These are phyloP conservation scores for Colletotrichum chlorophyti DNA, from an alignment of 2,329 filamentous ascomycete species.

Conservation along the genomic window DNA sequence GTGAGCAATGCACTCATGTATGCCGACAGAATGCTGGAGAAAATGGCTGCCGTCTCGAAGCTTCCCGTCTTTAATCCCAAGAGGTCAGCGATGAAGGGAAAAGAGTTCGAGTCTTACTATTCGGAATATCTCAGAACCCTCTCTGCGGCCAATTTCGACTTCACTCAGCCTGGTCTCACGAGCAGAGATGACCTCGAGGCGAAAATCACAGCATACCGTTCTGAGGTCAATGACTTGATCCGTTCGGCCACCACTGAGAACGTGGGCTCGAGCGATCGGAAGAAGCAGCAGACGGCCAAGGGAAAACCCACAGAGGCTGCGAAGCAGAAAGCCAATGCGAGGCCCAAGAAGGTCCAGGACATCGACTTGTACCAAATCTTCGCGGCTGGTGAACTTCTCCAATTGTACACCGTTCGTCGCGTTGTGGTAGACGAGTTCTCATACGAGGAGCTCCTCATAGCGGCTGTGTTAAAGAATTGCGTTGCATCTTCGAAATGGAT, in stretches of 20 bases:
- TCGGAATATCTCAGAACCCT: constrained; percentile 1
- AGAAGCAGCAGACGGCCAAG: constrained; percentile 6
- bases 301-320: constrained; percentile 1
- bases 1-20: constrained; percentile 33
- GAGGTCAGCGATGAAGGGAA: not conserved
- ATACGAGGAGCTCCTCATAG: constrained; percentile 40
- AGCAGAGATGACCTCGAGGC: not conserved
- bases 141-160: constrained; percentile 1
- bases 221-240: not conserved
- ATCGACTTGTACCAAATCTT: constrained; percentile 9
- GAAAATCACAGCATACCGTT: not conserved
- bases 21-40: constrained; percentile 5
- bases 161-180: not conserved
- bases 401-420: constrained; percentile 45
- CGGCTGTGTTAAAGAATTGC: constrained; percentile 41
- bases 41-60: constrained; percentile 17
- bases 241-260: not conserved
- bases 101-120: constrained; percentile 15
- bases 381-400: constrained; percentile 36
- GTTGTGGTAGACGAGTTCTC: constrained; percentile 53
- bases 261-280: constrained; percentile 20
- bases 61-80: constrained; percentile 3
- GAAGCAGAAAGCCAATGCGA: not conserved
- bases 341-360: not conserved
- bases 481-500: constrained; percentile 48